Base-by-base conservation (phyloP, 2,329 filamentous ascomycete genomes). In the Lachnellula occidentalis region DNA sequence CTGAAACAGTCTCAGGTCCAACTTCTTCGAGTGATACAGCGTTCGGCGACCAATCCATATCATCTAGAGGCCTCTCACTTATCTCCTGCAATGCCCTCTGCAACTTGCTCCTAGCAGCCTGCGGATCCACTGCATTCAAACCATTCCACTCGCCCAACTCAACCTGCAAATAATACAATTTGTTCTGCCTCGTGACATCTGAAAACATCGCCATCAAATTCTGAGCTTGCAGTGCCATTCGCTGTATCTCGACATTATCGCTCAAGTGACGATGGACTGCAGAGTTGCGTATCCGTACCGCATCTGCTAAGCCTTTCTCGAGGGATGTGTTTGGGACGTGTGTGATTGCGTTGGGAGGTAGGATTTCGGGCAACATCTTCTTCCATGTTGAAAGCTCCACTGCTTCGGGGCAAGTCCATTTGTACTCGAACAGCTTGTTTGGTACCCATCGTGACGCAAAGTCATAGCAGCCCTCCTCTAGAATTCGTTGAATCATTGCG, bases 1-100 rank as follows among this genome's bases (percentile, higher is more conserved):
- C 34, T 17, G 19, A 43, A 12, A 49, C 53, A n/a, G 7, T 14
- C 8, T 48, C 54, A 21, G 47, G 36, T n/a, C 47, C 50, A n/a
- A 65, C 39, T 54, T 68, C 60, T 50, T 65, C 43, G 9, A 68
- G 55, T n/a, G 61, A 65, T 19, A 64, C 61, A 22, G 55, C 21
- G 54, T 68, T 68, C 11, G 65, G 64, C 11, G 66, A 67, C 67
- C 67, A 69, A 57, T 69, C 66, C 66, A 69, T 68, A 53, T 67
- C 65, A 53, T 67, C 60, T 34, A 69, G 55, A 1, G 64, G 64
- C 9, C 55, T 45, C 50, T 69, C 66, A 41, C 61, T 61, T 42
- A 68, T 66, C n/a, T 60, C 58, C 45, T 60, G 53, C 19, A 69
- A 53, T 9, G 61, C 64, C n/a, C 36, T 46, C 39, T 66, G 57